Conservation (phyloP, 1,139 yeast genomes). For the Hyphopichia burtonii region DNA sequence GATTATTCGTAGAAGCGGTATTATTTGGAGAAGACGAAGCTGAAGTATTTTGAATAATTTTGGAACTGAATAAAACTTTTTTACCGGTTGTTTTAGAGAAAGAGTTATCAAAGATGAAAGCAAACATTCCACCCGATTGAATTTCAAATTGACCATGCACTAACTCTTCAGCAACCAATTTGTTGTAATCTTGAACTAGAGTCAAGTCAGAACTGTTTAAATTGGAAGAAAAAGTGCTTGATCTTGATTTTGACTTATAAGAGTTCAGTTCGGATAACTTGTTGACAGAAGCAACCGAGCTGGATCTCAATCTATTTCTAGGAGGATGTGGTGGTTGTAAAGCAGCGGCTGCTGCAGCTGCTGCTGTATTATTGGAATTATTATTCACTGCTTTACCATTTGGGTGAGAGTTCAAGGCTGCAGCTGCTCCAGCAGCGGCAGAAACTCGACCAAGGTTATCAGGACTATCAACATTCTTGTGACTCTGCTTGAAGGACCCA, state of each 20-base stretch:
- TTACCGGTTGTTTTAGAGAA: conserved; percentile 85
- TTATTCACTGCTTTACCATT: neutral
- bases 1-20: neutral
- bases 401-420: neutral
- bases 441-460: neutral
- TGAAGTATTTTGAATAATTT: conserved; percentile 24
- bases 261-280: conserved; percentile 29
- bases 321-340: conserved; percentile 6
- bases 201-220: conserved; percentile 38
- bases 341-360: conserved; percentile 5
- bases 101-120: conserved; percentile 89
- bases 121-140: conserved; percentile 63
- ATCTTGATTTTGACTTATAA: conserved; percentile 35
- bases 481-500: neutral
- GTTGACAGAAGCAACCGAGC: conserved; percentile 40
- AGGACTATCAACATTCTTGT: neutral
- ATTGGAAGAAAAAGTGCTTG: conserved; percentile 33
- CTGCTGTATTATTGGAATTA: neutral
- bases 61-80: conserved; percentile 68
- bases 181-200: conserved; percentile 43
- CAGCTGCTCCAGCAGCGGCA: conserved; percentile 3
- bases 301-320: conserved; percentile 24
- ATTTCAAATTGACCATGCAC: conserved; percentile 64
- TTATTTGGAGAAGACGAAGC: neutral
- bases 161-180: conserved; percentile 54